Conservation (phyloP, 306 rosid genomes). For the Oxytropis ochrocephala region DNA sequence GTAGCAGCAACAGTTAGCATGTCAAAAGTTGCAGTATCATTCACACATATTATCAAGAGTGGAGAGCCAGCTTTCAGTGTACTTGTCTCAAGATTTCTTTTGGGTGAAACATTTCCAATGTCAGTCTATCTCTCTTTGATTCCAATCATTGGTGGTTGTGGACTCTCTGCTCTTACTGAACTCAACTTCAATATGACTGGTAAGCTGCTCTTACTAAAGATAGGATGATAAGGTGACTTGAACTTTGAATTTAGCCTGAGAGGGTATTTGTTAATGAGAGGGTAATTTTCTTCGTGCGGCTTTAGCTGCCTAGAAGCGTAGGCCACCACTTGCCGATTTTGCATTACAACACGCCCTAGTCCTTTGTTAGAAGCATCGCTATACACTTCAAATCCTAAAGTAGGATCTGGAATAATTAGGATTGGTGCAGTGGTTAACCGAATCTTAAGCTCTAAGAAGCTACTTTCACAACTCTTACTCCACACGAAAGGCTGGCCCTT, state of each 20-base stretch:
- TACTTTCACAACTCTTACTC: too few species aligned
- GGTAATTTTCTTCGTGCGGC: too few species aligned
- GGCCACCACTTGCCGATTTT: too few species aligned
- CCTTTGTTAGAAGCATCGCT: too few species aligned
- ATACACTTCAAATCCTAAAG: too few species aligned
- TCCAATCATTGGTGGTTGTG: conserved; percentile 91
- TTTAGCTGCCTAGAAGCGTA: too few species aligned
- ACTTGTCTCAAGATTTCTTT: conserved; percentile 69
- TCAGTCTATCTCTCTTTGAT: conserved; percentile 74
- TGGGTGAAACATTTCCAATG: conserved; percentile 75
- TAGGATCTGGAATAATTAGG: too few species aligned
- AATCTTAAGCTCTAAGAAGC: too few species aligned
- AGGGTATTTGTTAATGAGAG: background rate
- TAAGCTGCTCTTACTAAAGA: conserved; percentile 86
- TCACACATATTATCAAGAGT: conserved; percentile 97
- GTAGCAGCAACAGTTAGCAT: conserved; percentile 94
- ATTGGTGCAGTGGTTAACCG: too few species aligned
- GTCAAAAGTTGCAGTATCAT: conserved; percentile 96
- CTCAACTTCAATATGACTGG: conserved; percentile 95
- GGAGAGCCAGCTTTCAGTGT: conserved; percentile 96
- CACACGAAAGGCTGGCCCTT: too few species aligned
- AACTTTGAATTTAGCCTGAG: background rate
- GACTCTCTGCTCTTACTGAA: conserved; percentile 89
- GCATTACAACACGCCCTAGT: too few species aligned
- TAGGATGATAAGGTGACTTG: background rate